phyloP scores from a whole-genome alignment of 495 filamentous ascomycete species.

The Eremomyces bilateralis region DNA sequence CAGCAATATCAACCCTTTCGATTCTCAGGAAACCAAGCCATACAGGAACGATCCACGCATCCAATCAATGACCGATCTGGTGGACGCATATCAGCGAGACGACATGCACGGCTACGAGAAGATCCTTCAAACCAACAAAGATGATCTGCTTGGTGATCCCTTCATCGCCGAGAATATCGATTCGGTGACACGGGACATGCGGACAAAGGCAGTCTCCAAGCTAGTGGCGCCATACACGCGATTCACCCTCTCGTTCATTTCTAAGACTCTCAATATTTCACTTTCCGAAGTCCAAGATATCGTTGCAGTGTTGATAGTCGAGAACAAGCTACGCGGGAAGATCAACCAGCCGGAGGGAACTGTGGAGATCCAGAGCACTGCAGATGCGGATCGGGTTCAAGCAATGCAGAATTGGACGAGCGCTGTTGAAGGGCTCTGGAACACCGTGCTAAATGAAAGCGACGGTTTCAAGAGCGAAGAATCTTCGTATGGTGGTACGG shows the following conservation, averaged over 20 bases:
- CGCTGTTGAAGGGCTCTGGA: conserved; percentile 32
- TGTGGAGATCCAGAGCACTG: conserved; percentile 53
- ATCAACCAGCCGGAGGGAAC: conserved; percentile 76
- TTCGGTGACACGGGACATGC: conserved; percentile 95
- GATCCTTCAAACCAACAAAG: conserved; percentile 69
- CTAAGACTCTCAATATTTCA: conserved; percentile 63
- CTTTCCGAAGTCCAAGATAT: conserved; percentile 81
- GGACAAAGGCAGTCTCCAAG: conserved; percentile 85
- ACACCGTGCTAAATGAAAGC: conserved; percentile 18
- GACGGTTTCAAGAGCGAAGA: conserved; percentile 23
- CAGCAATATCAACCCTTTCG: conserved; percentile 97
- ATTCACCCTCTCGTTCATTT: conserved; percentile 71
- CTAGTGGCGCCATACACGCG: conserved; percentile 87
- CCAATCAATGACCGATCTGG: conserved; percentile 87
- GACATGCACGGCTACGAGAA: conserved; percentile 83
- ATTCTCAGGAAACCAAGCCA: conserved; percentile 97
- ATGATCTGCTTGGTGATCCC: conserved; percentile 71
- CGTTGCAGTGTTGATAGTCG: conserved; percentile 75
- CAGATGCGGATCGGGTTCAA: conserved; percentile 49
- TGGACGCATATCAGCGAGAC: conserved; percentile 88
- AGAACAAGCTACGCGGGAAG: conserved; percentile 62
- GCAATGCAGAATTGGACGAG: conserved; percentile 54
- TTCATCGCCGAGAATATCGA: conserved; percentile 99
- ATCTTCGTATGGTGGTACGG: no score
- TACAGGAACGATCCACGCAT: conserved; percentile 93